A percentile compares a stretch with the other conserved stretches of the same genome.
phyloP scores from a whole-genome alignment of 768 basidiomycete genomes.

The Xerocomellus chrysenteron region DNA sequence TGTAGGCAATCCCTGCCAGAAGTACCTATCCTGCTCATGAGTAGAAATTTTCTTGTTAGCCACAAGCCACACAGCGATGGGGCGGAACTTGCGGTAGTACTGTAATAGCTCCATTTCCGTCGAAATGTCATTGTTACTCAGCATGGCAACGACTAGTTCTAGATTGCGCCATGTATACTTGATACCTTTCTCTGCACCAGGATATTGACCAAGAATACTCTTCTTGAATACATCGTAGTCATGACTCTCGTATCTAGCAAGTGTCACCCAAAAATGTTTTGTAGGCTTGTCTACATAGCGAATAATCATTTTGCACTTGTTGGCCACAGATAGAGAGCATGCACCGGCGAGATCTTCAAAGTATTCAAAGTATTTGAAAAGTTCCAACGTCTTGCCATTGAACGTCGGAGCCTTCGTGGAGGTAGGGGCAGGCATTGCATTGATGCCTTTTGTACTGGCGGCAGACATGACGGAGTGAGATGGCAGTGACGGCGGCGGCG shows the following conservation, averaged over 20 bases:
- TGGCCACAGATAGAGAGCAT: neutral
- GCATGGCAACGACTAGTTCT: neutral
- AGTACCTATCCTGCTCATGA: neutral
- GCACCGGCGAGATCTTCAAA: too few species aligned
- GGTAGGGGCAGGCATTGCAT: too few species aligned
- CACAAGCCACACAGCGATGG: neutral
- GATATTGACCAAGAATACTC: neutral
- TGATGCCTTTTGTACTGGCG: too few species aligned
- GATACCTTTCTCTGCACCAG: neutral
- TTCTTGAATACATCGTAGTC: neutral
- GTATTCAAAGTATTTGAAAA: too few species aligned
- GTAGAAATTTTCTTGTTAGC: neutral
- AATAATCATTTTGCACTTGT: neutral
- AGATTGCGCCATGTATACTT: neutral
- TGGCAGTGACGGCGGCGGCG: too few species aligned
- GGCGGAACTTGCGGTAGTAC: neutral
- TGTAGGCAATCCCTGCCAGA: neutral
- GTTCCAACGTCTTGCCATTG: too few species aligned
- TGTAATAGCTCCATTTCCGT: neutral
- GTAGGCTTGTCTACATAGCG: neutral
- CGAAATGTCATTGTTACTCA: neutral
- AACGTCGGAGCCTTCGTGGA: too few species aligned
- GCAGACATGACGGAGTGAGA: too few species aligned
- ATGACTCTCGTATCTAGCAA: neutral
- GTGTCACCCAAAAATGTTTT: neutral